Conservation (phyloP, 2,329 filamentous ascomycete species). For the Diaporthe aspalathi region DNA sequence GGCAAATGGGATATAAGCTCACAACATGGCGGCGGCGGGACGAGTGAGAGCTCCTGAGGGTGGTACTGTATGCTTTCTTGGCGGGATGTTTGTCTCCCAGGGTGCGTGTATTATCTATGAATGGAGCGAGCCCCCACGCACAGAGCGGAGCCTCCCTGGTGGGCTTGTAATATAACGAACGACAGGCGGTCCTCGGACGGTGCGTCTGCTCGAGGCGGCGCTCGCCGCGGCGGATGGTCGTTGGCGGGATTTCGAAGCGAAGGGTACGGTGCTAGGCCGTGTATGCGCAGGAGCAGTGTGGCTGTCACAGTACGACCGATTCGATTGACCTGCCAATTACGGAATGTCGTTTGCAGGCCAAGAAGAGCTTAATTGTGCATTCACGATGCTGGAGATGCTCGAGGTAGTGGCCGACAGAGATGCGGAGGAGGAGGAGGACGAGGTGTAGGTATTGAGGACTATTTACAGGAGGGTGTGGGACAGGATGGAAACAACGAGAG, state of each 20-base stretch:
- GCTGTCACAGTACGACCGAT: conserved; percentile 16
- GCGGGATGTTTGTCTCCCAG: conserved; percentile 28
- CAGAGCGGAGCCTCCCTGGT: conserved; percentile 25
- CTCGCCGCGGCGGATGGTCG: not conserved
- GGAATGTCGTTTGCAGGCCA: conserved; percentile 16
- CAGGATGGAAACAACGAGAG: not conserved
- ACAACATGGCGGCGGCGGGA: conserved; percentile 36
- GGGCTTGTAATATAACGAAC: conserved; percentile 16
- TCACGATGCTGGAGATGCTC: not conserved
- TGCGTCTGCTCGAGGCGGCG: not conserved
- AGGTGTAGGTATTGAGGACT: not conserved
- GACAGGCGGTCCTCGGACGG: conserved; percentile 4
- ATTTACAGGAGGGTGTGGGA: not conserved
- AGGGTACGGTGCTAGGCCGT: not conserved
- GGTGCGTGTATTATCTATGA: conserved; percentile 26
- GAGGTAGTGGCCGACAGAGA: not conserved
- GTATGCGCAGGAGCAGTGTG: conserved; percentile 2
- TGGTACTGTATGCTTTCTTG: conserved; percentile 23
- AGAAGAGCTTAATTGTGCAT: not conserved
- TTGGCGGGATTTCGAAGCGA: not conserved
- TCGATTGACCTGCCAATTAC: conserved; percentile 26
- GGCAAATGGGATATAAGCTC: conserved; percentile 22
- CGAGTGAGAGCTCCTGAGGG: conserved; percentile 20
- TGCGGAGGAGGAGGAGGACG: not conserved
- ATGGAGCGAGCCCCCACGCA: conserved; percentile 32